Conservation (phyloP, 2,329 filamentous ascomycete species). For the Claviceps monticola region DNA sequence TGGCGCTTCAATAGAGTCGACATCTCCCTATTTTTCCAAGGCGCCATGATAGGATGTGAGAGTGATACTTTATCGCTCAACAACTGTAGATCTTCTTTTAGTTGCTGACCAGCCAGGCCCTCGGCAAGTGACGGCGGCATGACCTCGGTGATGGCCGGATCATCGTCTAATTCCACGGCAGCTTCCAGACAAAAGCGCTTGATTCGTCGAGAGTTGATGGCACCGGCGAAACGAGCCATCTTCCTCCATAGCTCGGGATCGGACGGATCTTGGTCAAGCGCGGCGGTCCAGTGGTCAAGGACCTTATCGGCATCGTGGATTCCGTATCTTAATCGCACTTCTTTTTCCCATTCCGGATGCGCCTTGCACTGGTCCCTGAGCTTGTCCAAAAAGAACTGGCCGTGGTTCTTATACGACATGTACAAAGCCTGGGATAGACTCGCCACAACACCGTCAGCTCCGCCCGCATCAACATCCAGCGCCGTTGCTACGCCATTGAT, state of each 20-base stretch:
- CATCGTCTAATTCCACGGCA: slow-evolving; percentile 53
- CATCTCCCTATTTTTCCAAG: slow-evolving; percentile 39
- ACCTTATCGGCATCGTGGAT: slow-evolving; percentile 28
- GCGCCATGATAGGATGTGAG: slow-evolving; percentile 46
- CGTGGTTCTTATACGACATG: slow-evolving; percentile 88
- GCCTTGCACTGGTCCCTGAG: slow-evolving; percentile 21
- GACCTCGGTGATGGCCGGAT: slow-evolving; percentile 47
- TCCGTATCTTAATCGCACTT: slow-evolving; percentile 15
- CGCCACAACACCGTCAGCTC: slow-evolving; percentile 61
- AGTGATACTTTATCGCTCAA: slow-evolving; percentile 42
- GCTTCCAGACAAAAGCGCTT: slow-evolving; percentile 51
- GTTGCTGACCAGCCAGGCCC: slow-evolving; percentile 46
- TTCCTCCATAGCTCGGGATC: slow-evolving; percentile 54
- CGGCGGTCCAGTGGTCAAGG: slow-evolving; percentile 41
- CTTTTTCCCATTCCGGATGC: slow-evolving; percentile 36
- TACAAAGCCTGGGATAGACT: slow-evolving; percentile 83
- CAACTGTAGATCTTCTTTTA: slow-evolving; percentile 40
- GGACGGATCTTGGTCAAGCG: slow-evolving; percentile 50
- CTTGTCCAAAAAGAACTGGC: slow-evolving; percentile 73
- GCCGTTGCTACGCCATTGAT: slow-evolving; percentile 35
- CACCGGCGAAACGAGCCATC: slow-evolving; percentile 42
- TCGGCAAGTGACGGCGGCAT: slow-evolving; percentile 50
- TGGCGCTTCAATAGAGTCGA: slow-evolving; percentile 36
- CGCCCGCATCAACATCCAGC: slow-evolving; percentile 43
- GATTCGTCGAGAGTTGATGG: slow-evolving; percentile 41